Percentiles rank a stretch among this genome's conserved stretches.
Evolutionary conservation across 225 moss, liverwort and hornwort species (phyloP).

Genomic region (Thuidium tamariscinum): DNA sequence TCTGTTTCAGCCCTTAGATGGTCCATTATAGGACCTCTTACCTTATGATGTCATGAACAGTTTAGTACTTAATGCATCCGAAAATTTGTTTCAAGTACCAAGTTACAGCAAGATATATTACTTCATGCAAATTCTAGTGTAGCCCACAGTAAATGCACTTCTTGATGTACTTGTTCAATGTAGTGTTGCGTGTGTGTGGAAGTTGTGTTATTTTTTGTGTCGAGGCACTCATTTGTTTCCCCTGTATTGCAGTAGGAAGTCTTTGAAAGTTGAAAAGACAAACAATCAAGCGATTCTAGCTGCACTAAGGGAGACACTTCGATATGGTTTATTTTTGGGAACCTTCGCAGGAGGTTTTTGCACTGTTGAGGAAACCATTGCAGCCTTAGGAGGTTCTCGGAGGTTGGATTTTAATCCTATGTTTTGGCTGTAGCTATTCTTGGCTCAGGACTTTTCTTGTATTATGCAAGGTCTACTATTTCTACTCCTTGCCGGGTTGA

Average conservation of each 20-base stretch:
- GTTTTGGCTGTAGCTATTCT: background rate
- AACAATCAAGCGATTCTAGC: slow-evolving; percentile 53
- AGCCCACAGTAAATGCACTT: background rate
- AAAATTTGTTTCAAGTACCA: background rate
- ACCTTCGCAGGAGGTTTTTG: slow-evolving; percentile 91
- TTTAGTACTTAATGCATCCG: background rate
- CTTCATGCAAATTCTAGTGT: background rate
- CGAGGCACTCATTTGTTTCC: background rate
- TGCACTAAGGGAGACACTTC: slow-evolving; percentile 71
- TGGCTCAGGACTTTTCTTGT: background rate
- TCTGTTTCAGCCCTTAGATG: no score
- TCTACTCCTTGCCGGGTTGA: background rate
- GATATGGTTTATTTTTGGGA: slow-evolving; percentile 90
- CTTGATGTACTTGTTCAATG: background rate
- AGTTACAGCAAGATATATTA: background rate
- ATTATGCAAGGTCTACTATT: background rate
- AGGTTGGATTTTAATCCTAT: slow-evolving; percentile 15
- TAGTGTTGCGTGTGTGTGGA: background rate
- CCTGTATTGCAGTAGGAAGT: slow-evolving; percentile 14
- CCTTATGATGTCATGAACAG: background rate
- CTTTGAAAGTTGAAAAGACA: slow-evolving; percentile 39
- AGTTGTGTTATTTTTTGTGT: background rate
- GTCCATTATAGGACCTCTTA: no score
- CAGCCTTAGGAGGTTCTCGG: slow-evolving; percentile 64
- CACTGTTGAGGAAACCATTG: slow-evolving; percentile 84